phyloP scores from a whole-genome alignment of 2,329 filamentous ascomycete genomes.

The Cadophora malorum region DNA sequence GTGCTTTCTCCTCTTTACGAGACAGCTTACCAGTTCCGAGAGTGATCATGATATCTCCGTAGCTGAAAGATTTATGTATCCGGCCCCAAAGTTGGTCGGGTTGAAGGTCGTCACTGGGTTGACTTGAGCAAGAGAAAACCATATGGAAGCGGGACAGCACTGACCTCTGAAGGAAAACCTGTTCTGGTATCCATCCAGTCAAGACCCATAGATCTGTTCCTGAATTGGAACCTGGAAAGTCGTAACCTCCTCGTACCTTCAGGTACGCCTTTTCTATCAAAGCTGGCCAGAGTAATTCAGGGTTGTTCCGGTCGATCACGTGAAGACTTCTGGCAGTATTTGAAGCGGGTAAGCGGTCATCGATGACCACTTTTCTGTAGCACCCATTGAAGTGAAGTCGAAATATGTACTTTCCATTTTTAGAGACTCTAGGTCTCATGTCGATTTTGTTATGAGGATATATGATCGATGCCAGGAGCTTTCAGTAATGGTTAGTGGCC shows the following conservation, averaged over 20 bases:
- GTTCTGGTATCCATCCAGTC: constrained; percentile 96
- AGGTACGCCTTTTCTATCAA: constrained; percentile 95
- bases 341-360: constrained; percentile 84
- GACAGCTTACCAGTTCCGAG: constrained; percentile 88
- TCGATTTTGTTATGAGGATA: constrained; percentile 73
- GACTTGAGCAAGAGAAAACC: neutral
- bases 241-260: constrained; percentile 93
- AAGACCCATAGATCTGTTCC: constrained; percentile 93
- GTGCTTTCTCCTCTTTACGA: constrained; percentile 74
- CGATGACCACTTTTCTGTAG: constrained; percentile 84
- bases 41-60: constrained; percentile 84
- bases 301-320: constrained; percentile 85
- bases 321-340: constrained; percentile 78
- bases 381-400: constrained; percentile 97
- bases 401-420: constrained; percentile 88
- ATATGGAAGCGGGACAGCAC: constrained; percentile 20
- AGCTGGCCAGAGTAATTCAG: constrained; percentile 86
- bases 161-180: constrained; percentile 84
- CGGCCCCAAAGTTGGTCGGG: constrained; percentile 79
- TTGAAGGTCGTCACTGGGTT: constrained; percentile 74
- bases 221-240: constrained; percentile 97
- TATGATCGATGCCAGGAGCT: constrained; percentile 76
- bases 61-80: constrained; percentile 74
- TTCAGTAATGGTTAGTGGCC: constrained; percentile 21
- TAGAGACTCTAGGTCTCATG: constrained; percentile 67